Conservation (phyloP, 2,329 filamentous ascomycete species). For the Trichoderma atroviride region DNA sequence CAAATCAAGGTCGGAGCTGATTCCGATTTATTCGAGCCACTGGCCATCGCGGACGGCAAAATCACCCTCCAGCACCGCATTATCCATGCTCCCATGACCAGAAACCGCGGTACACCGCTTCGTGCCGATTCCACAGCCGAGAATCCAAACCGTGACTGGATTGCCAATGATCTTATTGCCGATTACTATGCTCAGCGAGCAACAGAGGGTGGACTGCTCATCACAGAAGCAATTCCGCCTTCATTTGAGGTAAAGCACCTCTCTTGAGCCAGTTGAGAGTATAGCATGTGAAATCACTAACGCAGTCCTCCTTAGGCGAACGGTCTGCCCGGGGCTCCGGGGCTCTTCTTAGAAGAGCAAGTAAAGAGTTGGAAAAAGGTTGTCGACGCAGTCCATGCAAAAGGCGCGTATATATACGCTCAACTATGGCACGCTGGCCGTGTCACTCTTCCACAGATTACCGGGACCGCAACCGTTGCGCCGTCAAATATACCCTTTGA, state of each 20-base stretch:
- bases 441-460: constrained; percentile 41
- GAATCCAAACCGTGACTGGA: constrained; percentile 52
- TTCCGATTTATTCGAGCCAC: constrained; percentile 39
- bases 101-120: constrained; percentile 53
- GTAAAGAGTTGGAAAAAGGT: constrained; percentile 61
- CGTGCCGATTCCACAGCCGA: constrained; percentile 47
- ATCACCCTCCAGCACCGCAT: constrained; percentile 55
- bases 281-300: neutral
- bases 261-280: neutral
- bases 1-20: constrained; percentile 6
- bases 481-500: constrained; percentile 50
- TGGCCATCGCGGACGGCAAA: constrained; percentile 46
- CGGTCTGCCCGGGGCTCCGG: constrained; percentile 53
- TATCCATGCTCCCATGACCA: constrained; percentile 55
- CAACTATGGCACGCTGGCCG: constrained; percentile 58
- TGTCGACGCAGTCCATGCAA: constrained; percentile 63
- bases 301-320: constrained; percentile 32
- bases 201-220: constrained; percentile 45
- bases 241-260: constrained; percentile 40
- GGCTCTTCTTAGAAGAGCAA: constrained; percentile 59
- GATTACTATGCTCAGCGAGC: constrained; percentile 49
- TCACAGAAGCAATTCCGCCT: constrained; percentile 53
- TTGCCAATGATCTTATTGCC: constrained; percentile 47
- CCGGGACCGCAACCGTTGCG: constrained; percentile 42
- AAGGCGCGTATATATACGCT: constrained; percentile 61